A percentile compares a stretch with the other conserved stretches of the same genome.
phyloP scores from a whole-genome alignment of 805 yeast genomes.

The Kluyveromyces nonfermentans region DNA sequence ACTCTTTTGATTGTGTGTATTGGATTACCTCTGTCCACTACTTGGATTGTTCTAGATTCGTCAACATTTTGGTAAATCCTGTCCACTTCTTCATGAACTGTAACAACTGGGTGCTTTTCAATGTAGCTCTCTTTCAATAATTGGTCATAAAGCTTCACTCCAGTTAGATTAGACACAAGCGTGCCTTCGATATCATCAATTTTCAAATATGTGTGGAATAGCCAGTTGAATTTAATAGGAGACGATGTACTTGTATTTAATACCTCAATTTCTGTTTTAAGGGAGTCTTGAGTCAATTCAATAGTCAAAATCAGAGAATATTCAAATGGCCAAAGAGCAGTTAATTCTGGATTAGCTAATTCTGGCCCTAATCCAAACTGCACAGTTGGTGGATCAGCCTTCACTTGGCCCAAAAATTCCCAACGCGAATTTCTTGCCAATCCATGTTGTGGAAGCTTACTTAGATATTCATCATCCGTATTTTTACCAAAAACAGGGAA shows the following conservation, averaged over 20 bases:
- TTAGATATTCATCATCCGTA: conserved; percentile 46
- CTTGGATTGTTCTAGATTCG: conserved; percentile 47
- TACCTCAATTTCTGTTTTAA: conserved; percentile 67
- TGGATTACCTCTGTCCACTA: conserved; percentile 63
- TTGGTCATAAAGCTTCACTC: conserved; percentile 68
- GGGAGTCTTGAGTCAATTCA: conserved; percentile 44
- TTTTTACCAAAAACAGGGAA: conserved; percentile 88
- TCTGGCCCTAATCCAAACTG: conserved; percentile 92
- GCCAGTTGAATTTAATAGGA: conserved; percentile 80
- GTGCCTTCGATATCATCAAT: conserved; percentile 72
- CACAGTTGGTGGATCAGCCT: conserved; percentile 60
- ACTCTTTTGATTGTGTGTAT: conserved; percentile 56
- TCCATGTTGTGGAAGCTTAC: conserved; percentile 86
- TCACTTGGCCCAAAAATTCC: conserved; percentile 88
- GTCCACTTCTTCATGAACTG: conserved; percentile 73
- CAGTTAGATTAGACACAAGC: conserved; percentile 68
- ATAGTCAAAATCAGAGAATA: conserved; percentile 71
- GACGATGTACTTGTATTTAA: conserved; percentile 48
- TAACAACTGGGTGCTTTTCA: conserved; percentile 68
- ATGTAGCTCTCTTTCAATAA: conserved; percentile 49
- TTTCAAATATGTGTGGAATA: conserved; percentile 83
- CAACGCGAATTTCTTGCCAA: conserved; percentile 84
- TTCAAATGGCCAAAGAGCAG: conserved; percentile 52
- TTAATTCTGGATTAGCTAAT: conserved; percentile 56
- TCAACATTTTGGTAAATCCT: conserved; percentile 65